Evolutionary conservation across 164 flowering plant species (phyloP).

Genomic region (Nymphaea colorata): DNA sequence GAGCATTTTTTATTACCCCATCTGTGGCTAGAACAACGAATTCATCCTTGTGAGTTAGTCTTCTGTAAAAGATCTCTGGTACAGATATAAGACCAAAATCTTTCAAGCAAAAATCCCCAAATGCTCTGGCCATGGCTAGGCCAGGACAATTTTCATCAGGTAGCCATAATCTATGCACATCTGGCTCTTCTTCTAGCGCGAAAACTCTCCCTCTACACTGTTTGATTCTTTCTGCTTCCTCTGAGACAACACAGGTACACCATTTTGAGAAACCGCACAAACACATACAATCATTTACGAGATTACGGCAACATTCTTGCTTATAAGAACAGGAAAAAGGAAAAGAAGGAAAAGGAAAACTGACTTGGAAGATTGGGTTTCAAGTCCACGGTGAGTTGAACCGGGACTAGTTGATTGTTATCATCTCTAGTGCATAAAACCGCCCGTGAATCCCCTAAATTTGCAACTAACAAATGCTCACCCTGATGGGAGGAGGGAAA

Average conservation of each 20-base stretch:
- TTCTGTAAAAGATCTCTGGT: constrained; percentile 52
- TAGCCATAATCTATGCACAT: constrained; percentile 68
- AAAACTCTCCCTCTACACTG: constrained; percentile 54
- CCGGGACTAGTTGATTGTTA: constrained; percentile 35
- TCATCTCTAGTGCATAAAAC: constrained; percentile 47
- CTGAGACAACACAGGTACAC: constrained; percentile 13
- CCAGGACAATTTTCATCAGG: constrained; percentile 71
- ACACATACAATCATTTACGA: background rate
- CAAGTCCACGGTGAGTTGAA: constrained; percentile 72
- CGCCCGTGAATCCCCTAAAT: constrained; percentile 88
- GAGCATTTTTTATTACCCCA: constrained; percentile 46
- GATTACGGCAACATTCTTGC: background rate
- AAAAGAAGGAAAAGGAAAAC: constrained; percentile 1
- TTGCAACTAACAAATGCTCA: constrained; percentile 50
- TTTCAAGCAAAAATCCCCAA: constrained; percentile 86
- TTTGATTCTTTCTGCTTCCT: constrained; percentile 62
- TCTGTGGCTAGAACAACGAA: constrained; percentile 88
- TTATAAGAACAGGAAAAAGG: background rate
- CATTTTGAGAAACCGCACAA: background rate
- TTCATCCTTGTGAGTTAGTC: constrained; percentile 47
- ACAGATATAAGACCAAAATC: constrained; percentile 60
- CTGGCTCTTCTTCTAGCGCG: constrained; percentile 51
- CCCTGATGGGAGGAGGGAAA: constrained; percentile 25
- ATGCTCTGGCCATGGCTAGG: constrained; percentile 88
- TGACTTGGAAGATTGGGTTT: constrained; percentile 62